Evolutionary conservation across 306 rosid species (phyloP).

Genomic region (Hylodesmum podocarpum): DNA sequence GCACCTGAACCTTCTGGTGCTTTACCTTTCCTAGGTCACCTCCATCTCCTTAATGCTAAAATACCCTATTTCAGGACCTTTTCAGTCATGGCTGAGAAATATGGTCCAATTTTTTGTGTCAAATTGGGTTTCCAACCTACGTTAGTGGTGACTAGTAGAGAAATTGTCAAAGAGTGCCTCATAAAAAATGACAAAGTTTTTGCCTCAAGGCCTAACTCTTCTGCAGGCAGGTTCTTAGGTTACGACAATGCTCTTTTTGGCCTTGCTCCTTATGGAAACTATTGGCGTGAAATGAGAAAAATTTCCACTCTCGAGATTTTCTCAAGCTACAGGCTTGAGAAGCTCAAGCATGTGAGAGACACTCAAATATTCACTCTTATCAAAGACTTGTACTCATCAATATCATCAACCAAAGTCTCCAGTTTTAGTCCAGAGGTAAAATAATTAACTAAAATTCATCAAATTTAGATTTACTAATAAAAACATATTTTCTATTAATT

Average conservation of each 20-base stretch:
- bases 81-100: conserved; percentile 33
- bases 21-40: conserved; percentile 52
- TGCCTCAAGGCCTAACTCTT: conserved; percentile 35
- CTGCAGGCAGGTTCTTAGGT: conserved; percentile 41
- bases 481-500: too few relatives aligned
- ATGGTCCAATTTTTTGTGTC: conserved; percentile 41
- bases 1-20: conserved; percentile 38
- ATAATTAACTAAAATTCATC: too few relatives aligned
- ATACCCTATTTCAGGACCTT: conserved; percentile 37
- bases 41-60: conserved; percentile 33
- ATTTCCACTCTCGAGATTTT: conserved; percentile 36
- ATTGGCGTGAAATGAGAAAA: conserved; percentile 67
- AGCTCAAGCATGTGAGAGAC: conserved; percentile 42
- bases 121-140: conserved; percentile 33
- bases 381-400: conserved; percentile 33
- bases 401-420: too few relatives aligned
- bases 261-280: conserved; percentile 57
- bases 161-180: conserved; percentile 44
- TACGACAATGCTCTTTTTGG: conserved; percentile 52
- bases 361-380: conserved; percentile 41
- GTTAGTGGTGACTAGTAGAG: conserved; percentile 34
- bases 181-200: conserved; percentile 36
- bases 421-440: too few relatives aligned
- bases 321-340: conserved; percentile 38
- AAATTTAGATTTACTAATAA: too few relatives aligned